These are phyloP conservation scores for Lipomyces lipofer DNA, from an alignment of 805 yeast genomes.

Conservation along the genomic window DNA sequence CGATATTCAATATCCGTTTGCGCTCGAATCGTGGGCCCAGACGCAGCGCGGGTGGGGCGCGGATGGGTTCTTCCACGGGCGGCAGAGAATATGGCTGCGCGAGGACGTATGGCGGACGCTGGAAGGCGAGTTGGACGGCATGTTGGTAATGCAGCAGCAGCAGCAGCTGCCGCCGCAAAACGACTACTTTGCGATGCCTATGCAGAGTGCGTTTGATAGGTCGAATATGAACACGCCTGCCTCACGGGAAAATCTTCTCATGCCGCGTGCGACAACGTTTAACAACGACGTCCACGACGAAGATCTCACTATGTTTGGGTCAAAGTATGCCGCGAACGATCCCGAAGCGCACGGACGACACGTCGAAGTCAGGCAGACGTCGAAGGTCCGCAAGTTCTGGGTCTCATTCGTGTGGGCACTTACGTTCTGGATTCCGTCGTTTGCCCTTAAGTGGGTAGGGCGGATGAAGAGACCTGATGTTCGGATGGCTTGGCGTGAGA, in stretches of 20 bases:
- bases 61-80: slow-evolving; percentile 41
- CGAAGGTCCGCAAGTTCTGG: slow-evolving; percentile 41
- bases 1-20: slow-evolving; percentile 32
- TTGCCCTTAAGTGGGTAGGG: slow-evolving; percentile 39
- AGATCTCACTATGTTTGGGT: slow-evolving; percentile 29
- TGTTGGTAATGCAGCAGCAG: slow-evolving; percentile 21
- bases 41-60: slow-evolving; percentile 39
- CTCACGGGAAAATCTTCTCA: slow-evolving; percentile 15
- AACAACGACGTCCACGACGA: slow-evolving; percentile 4
- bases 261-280: too few species aligned
- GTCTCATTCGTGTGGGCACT: slow-evolving; percentile 44
- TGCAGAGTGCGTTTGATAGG: slow-evolving; percentile 9
- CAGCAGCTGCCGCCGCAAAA: slow-evolving; percentile 7
- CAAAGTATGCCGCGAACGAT: slow-evolving; percentile 36
- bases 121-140: slow-evolving; percentile 35
- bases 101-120: slow-evolving; percentile 44
- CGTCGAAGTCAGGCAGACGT: slow-evolving; percentile 38
- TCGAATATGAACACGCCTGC: slow-evolving; percentile 4
- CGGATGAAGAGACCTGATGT: slow-evolving; percentile 46
- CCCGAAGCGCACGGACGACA: slow-evolving; percentile 37
- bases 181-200: neutral
- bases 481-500: slow-evolving; percentile 48
- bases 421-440: slow-evolving; percentile 47
- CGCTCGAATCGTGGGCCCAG: slow-evolving; percentile 42
- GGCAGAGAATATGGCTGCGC: slow-evolving; percentile 41